Evolutionary conservation across 306 rosid species (phyloP).

Genomic region (Gastrolobium villosum): DNA sequence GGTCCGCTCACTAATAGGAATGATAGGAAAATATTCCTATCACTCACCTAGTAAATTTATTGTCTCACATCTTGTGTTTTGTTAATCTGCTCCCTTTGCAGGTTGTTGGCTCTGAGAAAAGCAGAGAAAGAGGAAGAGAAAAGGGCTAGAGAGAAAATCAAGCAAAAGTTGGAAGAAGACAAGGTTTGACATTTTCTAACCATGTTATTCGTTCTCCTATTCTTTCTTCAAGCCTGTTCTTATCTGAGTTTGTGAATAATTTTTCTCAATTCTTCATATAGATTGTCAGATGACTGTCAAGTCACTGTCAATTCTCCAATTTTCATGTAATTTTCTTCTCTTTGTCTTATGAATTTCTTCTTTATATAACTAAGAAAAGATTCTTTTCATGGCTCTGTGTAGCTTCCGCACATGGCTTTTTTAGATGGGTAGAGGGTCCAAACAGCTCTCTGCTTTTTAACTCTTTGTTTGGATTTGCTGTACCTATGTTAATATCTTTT

Average conservation of each 20-base stretch:
- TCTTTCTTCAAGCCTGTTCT: slow-evolving; percentile 20
- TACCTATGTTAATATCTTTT: too few relatives aligned
- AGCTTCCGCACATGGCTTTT: too few relatives aligned
- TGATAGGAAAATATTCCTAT: too few relatives aligned
- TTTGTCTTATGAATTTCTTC: too few relatives aligned
- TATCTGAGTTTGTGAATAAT: slow-evolving; percentile 29
- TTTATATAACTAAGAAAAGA: too few relatives aligned
- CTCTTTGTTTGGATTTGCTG: too few relatives aligned
- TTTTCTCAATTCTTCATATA: slow-evolving; percentile 23
- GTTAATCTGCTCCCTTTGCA: slow-evolving; percentile 49
- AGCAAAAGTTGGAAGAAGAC: slow-evolving; percentile 95
- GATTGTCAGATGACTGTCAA: slow-evolving; percentile 6
- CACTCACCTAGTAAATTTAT: slow-evolving; percentile 33
- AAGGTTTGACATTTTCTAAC: slow-evolving; percentile 62
- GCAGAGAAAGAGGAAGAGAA: slow-evolving; percentile 98
- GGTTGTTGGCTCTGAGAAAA: slow-evolving; percentile 89
- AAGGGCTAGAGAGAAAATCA: slow-evolving; percentile 95
- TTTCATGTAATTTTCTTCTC: too few relatives aligned
- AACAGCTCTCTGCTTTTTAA: too few relatives aligned
- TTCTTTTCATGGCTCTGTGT: too few relatives aligned
- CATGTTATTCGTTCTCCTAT: not conserved
- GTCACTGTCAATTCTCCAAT: not conserved
- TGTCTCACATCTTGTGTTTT: slow-evolving; percentile 41
- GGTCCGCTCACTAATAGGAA: slow-evolving; percentile 52
- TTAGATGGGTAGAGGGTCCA: too few relatives aligned